A percentile compares a stretch with the other conserved stretches of the same genome.
phyloP scores from a whole-genome alignment of 1,284 basidiomycete genomes.

The Ceratobasidium sp. region DNA sequence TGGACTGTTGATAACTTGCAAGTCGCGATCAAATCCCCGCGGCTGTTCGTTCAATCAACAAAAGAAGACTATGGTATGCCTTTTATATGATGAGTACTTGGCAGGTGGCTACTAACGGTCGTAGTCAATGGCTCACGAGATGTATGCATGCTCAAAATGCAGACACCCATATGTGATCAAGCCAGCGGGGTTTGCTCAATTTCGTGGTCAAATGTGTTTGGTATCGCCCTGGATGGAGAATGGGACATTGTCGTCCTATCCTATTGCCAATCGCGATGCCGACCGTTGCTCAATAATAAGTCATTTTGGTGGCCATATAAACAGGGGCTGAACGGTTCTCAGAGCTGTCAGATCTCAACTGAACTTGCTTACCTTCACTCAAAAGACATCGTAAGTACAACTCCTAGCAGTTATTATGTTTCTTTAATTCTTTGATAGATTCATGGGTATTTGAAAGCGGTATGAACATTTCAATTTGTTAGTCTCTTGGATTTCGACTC shows the following conservation, averaged over 20 bases:
- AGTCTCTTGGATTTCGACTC: neutral
- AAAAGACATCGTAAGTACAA: neutral
- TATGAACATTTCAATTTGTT: neutral
- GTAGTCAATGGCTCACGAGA: neutral
- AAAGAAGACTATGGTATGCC: too few species aligned
- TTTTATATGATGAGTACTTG: too few species aligned
- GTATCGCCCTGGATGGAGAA: neutral
- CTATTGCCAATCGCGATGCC: neutral
- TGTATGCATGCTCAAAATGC: constrained; percentile 12
- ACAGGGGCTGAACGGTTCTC: too few species aligned
- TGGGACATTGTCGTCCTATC: neutral
- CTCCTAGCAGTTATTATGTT: neutral
- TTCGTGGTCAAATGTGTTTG: neutral
- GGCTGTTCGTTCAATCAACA: too few species aligned
- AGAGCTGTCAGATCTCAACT: neutral
- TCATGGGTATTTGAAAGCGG: constrained; percentile 14
- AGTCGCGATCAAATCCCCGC: too few species aligned
- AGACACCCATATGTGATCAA: neutral
- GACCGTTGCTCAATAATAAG: neutral
- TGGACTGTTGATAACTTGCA: too few species aligned
- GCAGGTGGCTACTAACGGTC: neutral
- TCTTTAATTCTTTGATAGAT: constrained; percentile 3
- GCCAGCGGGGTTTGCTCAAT: neutral
- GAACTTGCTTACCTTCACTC: neutral
- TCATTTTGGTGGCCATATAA: neutral